A percentile compares a stretch with the other conserved stretches of the same genome.
phyloP scores from a whole-genome alignment of 2,329 filamentous ascomycete species.

The Aspergillus glaucus region DNA sequence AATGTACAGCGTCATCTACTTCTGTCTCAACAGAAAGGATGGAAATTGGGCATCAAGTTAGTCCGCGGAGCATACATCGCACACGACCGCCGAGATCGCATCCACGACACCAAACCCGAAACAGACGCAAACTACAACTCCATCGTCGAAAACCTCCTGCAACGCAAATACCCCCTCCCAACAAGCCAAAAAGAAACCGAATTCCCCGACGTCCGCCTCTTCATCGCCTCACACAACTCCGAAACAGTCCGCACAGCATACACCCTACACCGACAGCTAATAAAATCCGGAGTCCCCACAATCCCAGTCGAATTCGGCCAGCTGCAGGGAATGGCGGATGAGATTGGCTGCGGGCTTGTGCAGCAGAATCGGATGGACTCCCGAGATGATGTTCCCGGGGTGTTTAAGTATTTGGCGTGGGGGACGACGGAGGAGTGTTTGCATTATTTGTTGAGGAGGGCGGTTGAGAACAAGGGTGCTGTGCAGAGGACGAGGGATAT shows the following conservation, averaged over 20 bases:
- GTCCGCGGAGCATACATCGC: slow-evolving; percentile 44
- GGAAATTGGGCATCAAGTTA: slow-evolving; percentile 39
- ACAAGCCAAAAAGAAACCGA: slow-evolving; percentile 13
- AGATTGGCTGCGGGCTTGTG: slow-evolving; percentile 58
- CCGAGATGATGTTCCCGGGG: slow-evolving; percentile 23
- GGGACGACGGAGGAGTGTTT: slow-evolving; percentile 49
- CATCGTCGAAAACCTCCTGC: slow-evolving; percentile 45
- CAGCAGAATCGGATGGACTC: slow-evolving; percentile 8
- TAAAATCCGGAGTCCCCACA: slow-evolving; percentile 32
- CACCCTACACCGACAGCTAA: slow-evolving; percentile 27
- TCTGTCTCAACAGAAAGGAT: slow-evolving; percentile 35
- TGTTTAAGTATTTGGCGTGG: slow-evolving; percentile 51
- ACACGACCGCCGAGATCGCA: slow-evolving; percentile 30
- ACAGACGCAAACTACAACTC: slow-evolving; percentile 45
- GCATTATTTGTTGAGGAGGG: slow-evolving; percentile 52
- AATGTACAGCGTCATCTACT: slow-evolving; percentile 35
- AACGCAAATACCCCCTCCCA: slow-evolving; percentile 29
- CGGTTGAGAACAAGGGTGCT: slow-evolving; percentile 66
- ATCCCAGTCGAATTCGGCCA: slow-evolving; percentile 57
- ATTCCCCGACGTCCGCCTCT: slow-evolving; percentile 35
- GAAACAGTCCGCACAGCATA: slow-evolving; percentile 43
- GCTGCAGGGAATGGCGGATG: slow-evolving; percentile 90
- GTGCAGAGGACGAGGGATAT: slow-evolving; percentile 57
- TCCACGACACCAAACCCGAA: slow-evolving; percentile 33
- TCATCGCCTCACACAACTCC: slow-evolving; percentile 51